Evolutionary conservation across 306 rosid genomes (phyloP).

Genomic region (Cicer pinnatifidum): DNA sequence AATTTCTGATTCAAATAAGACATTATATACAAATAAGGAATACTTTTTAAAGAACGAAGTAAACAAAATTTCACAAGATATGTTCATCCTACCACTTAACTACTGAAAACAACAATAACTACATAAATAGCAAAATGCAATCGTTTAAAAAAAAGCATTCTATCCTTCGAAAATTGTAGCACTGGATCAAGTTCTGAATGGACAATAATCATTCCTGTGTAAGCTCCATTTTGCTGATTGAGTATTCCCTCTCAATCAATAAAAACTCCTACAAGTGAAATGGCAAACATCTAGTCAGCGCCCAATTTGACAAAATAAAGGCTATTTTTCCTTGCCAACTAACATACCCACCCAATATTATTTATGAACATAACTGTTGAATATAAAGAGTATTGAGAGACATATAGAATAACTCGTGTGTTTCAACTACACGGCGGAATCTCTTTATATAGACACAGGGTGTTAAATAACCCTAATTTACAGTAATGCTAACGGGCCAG

Average conservation of each 20-base stretch:
- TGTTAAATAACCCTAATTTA: too few relatives aligned
- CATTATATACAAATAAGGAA: constrained; percentile 33
- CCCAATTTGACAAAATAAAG: constrained; percentile 7
- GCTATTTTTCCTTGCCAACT: not conserved
- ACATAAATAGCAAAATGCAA: constrained; percentile 13
- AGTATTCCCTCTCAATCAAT: constrained; percentile 76
- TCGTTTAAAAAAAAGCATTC: not conserved
- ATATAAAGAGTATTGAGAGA: too few relatives aligned
- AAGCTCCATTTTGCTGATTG: constrained; percentile 72
- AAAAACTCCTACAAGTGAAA: constrained; percentile 65
- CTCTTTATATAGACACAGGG: too few relatives aligned
- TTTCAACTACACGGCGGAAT: too few relatives aligned
- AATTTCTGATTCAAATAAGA: not conserved
- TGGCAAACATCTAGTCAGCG: constrained; percentile 34
- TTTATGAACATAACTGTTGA: constrained; percentile 6
- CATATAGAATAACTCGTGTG: too few relatives aligned
- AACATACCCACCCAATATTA: not conserved
- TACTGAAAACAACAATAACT: not conserved
- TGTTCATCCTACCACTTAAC: constrained; percentile 10
- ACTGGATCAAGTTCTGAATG: not conserved
- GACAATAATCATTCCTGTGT: constrained; percentile 47
- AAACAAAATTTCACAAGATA: not conserved
- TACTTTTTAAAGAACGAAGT: not conserved
- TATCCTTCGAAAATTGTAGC: constrained; percentile 28
- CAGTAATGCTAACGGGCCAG: too few relatives aligned